Conservation (phyloP, 805 yeast species). For the Candida sanyiensis region DNA sequence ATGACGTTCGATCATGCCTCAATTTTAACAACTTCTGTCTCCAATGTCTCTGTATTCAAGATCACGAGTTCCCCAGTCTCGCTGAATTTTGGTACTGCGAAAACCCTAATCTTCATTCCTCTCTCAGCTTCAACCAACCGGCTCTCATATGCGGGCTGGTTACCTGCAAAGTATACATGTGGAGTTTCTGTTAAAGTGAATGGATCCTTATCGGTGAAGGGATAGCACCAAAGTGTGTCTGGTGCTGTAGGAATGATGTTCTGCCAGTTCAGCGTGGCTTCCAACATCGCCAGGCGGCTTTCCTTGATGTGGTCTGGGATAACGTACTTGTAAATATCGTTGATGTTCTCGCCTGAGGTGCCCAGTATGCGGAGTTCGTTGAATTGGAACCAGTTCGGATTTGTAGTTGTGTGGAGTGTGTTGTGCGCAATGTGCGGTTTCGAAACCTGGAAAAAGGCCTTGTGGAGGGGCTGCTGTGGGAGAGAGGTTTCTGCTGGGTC, state of each 20-base stretch:
- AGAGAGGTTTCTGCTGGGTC: slow-evolving; percentile 83
- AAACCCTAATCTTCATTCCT: slow-evolving; percentile 41
- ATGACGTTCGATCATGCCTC: slow-evolving; percentile 9
- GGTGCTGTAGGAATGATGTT: slow-evolving; percentile 93
- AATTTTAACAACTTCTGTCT: slow-evolving; percentile 42
- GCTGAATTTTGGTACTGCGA: slow-evolving; percentile 68
- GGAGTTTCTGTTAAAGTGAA: slow-evolving; percentile 76
- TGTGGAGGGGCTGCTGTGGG: slow-evolving; percentile 90
- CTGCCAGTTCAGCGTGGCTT: slow-evolving; percentile 73
- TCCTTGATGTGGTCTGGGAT: slow-evolving; percentile 32
- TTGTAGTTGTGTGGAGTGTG: slow-evolving; percentile 44
- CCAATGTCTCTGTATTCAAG: slow-evolving; percentile 52
- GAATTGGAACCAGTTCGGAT: slow-evolving; percentile 69
- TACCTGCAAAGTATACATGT: slow-evolving; percentile 81
- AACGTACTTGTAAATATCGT: slow-evolving; percentile 68
- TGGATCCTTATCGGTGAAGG: slow-evolving; percentile 73
- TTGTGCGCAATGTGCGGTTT: slow-evolving; percentile 35
- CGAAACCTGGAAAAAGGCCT: slow-evolving; percentile 54
- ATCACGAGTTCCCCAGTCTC: slow-evolving; percentile 60
- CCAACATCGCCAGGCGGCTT: slow-evolving; percentile 50
- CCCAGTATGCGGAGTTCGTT: slow-evolving; percentile 58
- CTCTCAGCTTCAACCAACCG: slow-evolving; percentile 33
- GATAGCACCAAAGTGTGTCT: slow-evolving; percentile 88
- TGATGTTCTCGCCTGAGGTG: slow-evolving; percentile 78
- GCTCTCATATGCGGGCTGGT: slow-evolving; percentile 60